Evolutionary conservation across 1,284 basidiomycete species (phyloP).

Genomic region (Puccinia horiana): DNA sequence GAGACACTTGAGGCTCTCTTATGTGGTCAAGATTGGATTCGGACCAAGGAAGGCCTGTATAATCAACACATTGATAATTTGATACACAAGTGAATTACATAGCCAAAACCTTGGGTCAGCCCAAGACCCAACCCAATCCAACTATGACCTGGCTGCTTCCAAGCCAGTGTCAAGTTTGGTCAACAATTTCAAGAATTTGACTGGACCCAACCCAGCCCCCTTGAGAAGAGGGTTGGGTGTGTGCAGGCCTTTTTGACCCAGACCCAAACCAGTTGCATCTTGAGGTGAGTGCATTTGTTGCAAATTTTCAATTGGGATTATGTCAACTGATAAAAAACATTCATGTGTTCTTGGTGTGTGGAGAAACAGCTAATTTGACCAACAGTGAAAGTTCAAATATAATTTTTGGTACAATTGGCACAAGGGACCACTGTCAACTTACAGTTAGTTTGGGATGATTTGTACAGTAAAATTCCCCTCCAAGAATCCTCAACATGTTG

Average conservation of each 20-base stretch:
- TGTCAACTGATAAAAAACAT: too few relatives aligned
- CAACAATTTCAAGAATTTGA: background rate
- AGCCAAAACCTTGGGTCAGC: background rate
- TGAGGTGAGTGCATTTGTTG: too few relatives aligned
- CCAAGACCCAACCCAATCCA: slow-evolving; percentile 18
- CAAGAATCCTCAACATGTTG: too few relatives aligned
- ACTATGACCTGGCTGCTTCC: background rate
- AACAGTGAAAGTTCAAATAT: too few relatives aligned
- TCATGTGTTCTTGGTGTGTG: too few relatives aligned
- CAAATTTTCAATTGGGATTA: too few relatives aligned
- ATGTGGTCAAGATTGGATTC: slow-evolving; percentile 4
- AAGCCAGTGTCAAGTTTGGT: background rate
- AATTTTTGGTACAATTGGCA: too few relatives aligned
- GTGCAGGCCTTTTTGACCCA: background rate
- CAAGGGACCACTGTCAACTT: too few relatives aligned
- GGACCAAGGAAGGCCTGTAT: background rate
- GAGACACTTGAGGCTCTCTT: slow-evolving; percentile 1
- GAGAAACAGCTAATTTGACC: too few relatives aligned
- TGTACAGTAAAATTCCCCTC: too few relatives aligned
- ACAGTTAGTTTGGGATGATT: too few relatives aligned
- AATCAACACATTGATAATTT: background rate
- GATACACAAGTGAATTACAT: too few relatives aligned
- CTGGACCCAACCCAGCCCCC: background rate
- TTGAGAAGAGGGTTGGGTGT: background rate
- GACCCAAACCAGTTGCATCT: background rate